phyloP scores from a whole-genome alignment of 176 grass and related monocot genomes.

The Secale cereale region DNA sequence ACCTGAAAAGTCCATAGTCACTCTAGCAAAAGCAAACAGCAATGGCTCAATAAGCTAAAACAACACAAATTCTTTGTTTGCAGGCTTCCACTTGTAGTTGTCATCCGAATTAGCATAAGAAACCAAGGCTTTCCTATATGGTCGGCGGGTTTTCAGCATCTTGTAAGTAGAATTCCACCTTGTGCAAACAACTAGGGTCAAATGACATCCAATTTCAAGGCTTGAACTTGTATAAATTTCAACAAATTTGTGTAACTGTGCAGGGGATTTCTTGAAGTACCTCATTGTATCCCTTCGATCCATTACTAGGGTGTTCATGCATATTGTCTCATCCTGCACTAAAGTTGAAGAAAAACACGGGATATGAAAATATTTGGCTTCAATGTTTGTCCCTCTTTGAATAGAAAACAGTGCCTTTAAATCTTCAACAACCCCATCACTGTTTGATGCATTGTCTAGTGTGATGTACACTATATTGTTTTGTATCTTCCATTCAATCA shows the following conservation, averaged over 20 bases:
- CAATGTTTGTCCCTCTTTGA: no score
- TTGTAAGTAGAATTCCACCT: not conserved
- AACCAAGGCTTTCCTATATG: no score
- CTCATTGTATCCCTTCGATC: not conserved
- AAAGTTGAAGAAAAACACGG: no score
- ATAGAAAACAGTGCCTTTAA: no score
- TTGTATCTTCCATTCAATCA: no score
- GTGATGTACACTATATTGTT: no score
- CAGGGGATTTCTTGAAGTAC: not conserved
- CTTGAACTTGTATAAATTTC: not conserved
- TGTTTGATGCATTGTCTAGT: no score
- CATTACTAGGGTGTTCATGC: not conserved
- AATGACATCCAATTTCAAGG: not conserved
- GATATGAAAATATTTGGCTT: no score
- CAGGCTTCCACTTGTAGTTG: not conserved
- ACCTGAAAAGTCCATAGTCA: not conserved
- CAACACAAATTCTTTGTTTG: not conserved
- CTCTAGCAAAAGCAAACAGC: not conserved
- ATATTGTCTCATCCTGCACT: not conserved
- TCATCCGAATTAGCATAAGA: not conserved
- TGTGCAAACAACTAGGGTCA: not conserved
- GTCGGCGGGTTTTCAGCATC: not conserved
- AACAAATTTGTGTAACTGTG: not conserved
- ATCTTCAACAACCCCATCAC: no score
- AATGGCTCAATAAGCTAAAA: not conserved